Evolutionary conservation across 495 filamentous ascomycete genomes (phyloP), one percentile per base, ranked within the genome.

Genomic region (Penicillium flavigenum): DNA sequence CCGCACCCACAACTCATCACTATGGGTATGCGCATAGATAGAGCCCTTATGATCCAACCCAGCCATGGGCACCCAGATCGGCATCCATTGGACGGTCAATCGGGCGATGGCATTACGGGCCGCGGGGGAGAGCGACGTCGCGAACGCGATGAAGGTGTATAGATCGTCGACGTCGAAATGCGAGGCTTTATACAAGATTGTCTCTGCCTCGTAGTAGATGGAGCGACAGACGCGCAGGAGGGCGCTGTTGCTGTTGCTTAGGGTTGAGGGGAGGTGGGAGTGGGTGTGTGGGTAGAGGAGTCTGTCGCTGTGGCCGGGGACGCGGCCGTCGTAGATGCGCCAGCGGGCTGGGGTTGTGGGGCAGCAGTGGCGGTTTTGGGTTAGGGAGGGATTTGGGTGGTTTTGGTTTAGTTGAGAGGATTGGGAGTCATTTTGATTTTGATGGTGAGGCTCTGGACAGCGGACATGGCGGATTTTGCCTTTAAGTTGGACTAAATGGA

Each of bases 201-300:
- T 29, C 17, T 67, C 60, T 5, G 74, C 60, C 56, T 81, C 77
- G 63, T 62, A 59, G 65, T 80, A 74, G 60, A 80, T 67, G 27
- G 68, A 58, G 9, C 70, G 72, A 58, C 77, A 77, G 51, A 73
- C 76, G 6, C 63, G 69, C 7, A 80, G 71, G 11, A 81, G 69
- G 4, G 67, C 22, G 16, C 59, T 24, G 16, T 61, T 47, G 0
- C 63, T 60, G 44, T 66, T 65, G 49, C 63, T 68, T 1, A 78
- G 65, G 9, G 51, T 50, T 0, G 17, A 2, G 0, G 75, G 71
- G 26, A 76, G 71, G 4, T 39, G 17, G 2, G 62, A 49, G 29
- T 76, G 67, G 0, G 75, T 74, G 51, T 78, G 75, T 19, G 75
- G 73, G 61, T 78, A 77, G 27, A 78, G 63, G 36, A 73, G 66